phyloP scores from a whole-genome alignment of 805 yeast species.

The Jamesozyma rosinii region DNA sequence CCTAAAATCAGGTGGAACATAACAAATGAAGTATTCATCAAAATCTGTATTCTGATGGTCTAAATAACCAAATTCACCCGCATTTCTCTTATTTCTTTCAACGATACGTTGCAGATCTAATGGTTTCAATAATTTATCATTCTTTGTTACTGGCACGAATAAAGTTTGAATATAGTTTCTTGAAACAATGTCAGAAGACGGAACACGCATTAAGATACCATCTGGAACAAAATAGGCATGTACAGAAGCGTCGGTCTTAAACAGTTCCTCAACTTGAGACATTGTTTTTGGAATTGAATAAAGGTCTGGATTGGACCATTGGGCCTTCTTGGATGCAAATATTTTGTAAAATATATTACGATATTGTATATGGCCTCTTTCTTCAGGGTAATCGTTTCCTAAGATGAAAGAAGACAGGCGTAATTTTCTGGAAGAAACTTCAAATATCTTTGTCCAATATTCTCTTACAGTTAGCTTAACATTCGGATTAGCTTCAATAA shows the following conservation, averaged over 20 bases:
- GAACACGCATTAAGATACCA: slow-evolving; percentile 80
- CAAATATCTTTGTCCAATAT: slow-evolving; percentile 59
- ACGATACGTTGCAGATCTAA: slow-evolving; percentile 23
- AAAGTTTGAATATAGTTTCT: slow-evolving; percentile 52
- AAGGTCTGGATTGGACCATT: slow-evolving; percentile 40
- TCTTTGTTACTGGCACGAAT: slow-evolving; percentile 76
- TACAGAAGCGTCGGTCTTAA: slow-evolving; percentile 34
- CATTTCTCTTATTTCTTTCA: slow-evolving; percentile 30
- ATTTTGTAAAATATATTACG: slow-evolving; percentile 41
- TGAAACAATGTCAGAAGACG: slow-evolving; percentile 69
- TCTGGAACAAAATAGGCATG: slow-evolving; percentile 64
- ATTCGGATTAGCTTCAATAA: slow-evolving; percentile 20
- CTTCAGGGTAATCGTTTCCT: slow-evolving; percentile 50
- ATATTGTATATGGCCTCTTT: slow-evolving; percentile 60
- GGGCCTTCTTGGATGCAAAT: slow-evolving; percentile 29
- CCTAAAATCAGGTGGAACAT: slow-evolving; percentile 74
- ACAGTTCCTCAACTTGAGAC: slow-evolving; percentile 37
- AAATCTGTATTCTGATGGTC: slow-evolving; percentile 35
- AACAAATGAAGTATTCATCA: slow-evolving; percentile 60
- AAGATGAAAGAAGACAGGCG: slow-evolving; percentile 76
- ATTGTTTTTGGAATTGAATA: slow-evolving; percentile 47
- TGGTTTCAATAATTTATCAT: slow-evolving; percentile 50
- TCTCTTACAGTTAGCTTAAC: slow-evolving; percentile 33
- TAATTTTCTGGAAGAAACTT: slow-evolving; percentile 43
- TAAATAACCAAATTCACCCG: slow-evolving; percentile 37